Evolutionary conservation across 2,329 filamentous ascomycete genomes (phyloP).

Genomic region (Plectosphaerella cucumerina): DNA sequence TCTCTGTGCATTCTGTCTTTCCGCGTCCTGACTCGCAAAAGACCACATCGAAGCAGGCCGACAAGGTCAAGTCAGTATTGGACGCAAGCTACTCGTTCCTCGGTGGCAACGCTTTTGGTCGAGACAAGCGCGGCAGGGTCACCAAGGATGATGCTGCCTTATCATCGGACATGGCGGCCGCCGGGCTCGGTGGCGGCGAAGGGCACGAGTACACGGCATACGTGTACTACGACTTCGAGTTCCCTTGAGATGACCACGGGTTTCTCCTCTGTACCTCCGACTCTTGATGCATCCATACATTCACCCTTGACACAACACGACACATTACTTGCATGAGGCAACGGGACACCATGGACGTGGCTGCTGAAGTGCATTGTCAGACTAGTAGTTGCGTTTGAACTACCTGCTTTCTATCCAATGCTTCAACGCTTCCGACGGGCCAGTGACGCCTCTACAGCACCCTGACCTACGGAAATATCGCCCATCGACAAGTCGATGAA

Average conservation of each 20-base stretch:
- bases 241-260: constrained; percentile 37
- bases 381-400: too few species aligned
- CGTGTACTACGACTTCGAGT: constrained; percentile 94
- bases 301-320: too few species aligned
- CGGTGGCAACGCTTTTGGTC: constrained; percentile 87
- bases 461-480: too few species aligned
- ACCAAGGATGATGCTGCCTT: constrained; percentile 82
- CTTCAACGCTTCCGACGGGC: too few species aligned
- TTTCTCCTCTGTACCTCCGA: too few species aligned
- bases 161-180: constrained; percentile 79
- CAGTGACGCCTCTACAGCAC: too few species aligned
- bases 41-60: constrained; percentile 77
- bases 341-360: too few species aligned
- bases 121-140: constrained; percentile 89
- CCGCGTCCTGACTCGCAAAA: constrained; percentile 28
- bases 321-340: too few species aligned
- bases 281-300: too few species aligned
- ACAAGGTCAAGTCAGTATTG: constrained; percentile 74
- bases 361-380: too few species aligned
- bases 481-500: not conserved
- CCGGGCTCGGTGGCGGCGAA: constrained; percentile 62
- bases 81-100: constrained; percentile 87
- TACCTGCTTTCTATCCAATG: too few species aligned
- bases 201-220: constrained; percentile 89
- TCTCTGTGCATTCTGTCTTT: not conserved